Conservation (phyloP, 345 rosid species). For the Capsella bursapastoris region DNA sequence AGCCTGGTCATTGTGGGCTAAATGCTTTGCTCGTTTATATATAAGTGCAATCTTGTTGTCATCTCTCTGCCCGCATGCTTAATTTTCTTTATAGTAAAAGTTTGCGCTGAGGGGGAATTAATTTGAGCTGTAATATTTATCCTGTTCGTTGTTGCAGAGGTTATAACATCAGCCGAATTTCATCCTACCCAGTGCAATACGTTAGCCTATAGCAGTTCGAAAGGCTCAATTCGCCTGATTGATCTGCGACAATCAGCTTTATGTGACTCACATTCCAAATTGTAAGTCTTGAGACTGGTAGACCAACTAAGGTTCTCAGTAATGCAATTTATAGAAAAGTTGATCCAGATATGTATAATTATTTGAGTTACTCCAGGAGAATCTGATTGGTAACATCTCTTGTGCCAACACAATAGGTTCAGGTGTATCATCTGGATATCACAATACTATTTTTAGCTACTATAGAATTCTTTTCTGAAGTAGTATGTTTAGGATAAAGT, state of each 20-base stretch:
- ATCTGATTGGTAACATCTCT: conserved; percentile 9
- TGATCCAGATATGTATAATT: conserved; percentile 10
- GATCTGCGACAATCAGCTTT: conserved; percentile 98
- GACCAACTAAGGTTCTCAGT: conserved; percentile 6
- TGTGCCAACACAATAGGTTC: neutral
- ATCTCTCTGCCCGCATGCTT: conserved; percentile 6
- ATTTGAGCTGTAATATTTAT: neutral
- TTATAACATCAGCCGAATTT: conserved; percentile 97
- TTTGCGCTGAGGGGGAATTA: conserved; percentile 21
- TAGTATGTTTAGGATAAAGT: conserved; percentile 9
- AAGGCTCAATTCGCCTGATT: conserved; percentile 94
- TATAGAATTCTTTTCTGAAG: neutral
- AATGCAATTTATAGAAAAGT: conserved; percentile 29
- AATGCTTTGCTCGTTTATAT: neutral
- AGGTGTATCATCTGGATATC: conserved; percentile 16
- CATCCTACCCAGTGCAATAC: conserved; percentile 93
- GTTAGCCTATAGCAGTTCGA: conserved; percentile 97
- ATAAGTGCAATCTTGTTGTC: neutral
- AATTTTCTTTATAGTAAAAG: conserved; percentile 8
- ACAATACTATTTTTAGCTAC: neutral
- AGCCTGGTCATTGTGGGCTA: conserved; percentile 5
- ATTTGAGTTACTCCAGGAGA: neutral
- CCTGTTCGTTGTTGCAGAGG: conserved; percentile 70
- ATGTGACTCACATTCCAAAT: conserved; percentile 89
- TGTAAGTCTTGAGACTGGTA: conserved; percentile 59